Conservation (phyloP, 1,139 yeast genomes). For the Nadsonia starkeyi-henricii region DNA sequence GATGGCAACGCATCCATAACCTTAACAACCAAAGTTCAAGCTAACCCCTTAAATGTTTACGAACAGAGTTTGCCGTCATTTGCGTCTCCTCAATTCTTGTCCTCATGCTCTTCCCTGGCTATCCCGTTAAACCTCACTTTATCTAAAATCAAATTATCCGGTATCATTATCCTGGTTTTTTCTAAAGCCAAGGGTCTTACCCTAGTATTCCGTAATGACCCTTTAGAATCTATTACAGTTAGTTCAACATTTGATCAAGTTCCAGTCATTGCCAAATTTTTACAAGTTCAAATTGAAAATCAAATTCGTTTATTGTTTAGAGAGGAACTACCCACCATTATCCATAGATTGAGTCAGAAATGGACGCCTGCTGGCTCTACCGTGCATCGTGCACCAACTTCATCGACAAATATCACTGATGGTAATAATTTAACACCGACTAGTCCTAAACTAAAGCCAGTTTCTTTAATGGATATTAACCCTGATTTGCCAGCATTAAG, state of each 20-base stretch:
- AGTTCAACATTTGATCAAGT: slow-evolving; percentile 77
- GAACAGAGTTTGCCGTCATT: slow-evolving; percentile 24
- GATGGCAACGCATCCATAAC: slow-evolving; percentile 72
- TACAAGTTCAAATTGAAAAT: slow-evolving; percentile 70
- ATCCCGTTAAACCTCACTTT: slow-evolving; percentile 67
- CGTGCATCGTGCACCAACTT: slow-evolving; percentile 5
- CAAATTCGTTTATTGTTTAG: slow-evolving; percentile 70
- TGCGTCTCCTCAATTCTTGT: slow-evolving; percentile 43
- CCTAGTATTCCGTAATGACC: slow-evolving; percentile 77
- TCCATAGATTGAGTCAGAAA: slow-evolving; percentile 61
- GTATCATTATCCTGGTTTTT: slow-evolving; percentile 75
- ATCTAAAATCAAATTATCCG: slow-evolving; percentile 58
- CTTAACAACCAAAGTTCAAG: slow-evolving; percentile 70
- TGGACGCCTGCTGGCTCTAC: slow-evolving; percentile 41
- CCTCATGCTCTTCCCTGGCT: slow-evolving; percentile 56
- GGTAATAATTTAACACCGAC: slow-evolving; percentile 7
- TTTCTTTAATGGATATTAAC: slow-evolving; percentile 35
- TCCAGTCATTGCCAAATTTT: slow-evolving; percentile 65
- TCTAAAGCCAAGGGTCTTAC: slow-evolving; percentile 74
- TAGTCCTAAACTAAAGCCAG: slow-evolving; percentile 17
- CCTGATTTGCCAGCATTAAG: slow-evolving; percentile 45
- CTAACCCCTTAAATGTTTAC: slow-evolving; percentile 67
- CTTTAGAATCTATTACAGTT: slow-evolving; percentile 68
- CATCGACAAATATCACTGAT: slow-evolving; percentile 9
- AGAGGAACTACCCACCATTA: slow-evolving; percentile 69